A percentile compares a stretch with the other conserved stretches of the same genome.
These are phyloP conservation scores for Cucumis hystrix DNA, from an alignment of 306 rosid genomes.

Conservation along the genomic window DNA sequence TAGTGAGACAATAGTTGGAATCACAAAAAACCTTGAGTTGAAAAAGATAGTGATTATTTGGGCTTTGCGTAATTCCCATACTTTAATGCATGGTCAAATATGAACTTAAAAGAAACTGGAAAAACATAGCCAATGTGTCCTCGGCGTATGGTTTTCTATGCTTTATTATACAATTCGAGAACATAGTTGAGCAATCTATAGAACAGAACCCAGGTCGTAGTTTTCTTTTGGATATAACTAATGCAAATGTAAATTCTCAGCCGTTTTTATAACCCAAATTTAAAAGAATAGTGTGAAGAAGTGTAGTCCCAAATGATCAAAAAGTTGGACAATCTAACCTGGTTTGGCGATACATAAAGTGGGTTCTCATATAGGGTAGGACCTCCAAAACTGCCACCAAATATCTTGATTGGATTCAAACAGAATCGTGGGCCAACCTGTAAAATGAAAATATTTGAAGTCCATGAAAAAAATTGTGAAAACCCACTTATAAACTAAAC, in stretches of 20 bases:
- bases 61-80: background rate
- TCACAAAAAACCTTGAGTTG: too few relatives aligned
- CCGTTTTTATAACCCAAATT: too few relatives aligned
- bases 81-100: background rate
- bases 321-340: constrained; percentile 25
- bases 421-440: constrained; percentile 96
- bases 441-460: constrained; percentile 9
- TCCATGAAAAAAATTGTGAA: constrained; percentile 1
- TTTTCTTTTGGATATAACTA: background rate
- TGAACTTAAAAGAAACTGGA: background rate
- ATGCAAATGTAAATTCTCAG: background rate
- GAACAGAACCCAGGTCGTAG: too few relatives aligned
- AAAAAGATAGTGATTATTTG: background rate
- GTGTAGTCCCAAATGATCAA: background rate
- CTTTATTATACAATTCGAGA: background rate
- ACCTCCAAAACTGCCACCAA: constrained; percentile 97
- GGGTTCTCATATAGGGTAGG: constrained; percentile 87
- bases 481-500: constrained; percentile 3
- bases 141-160: background rate
- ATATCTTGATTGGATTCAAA: constrained; percentile 88
- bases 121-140: background rate
- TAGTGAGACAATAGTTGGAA: too few relatives aligned
- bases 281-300: background rate
- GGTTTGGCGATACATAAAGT: constrained; percentile 82
- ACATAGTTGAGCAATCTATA: too few relatives aligned